Evolutionary conservation across 192 early-diverging fungal genomes (phyloP).

Genomic region (Coemansia sp.): DNA sequence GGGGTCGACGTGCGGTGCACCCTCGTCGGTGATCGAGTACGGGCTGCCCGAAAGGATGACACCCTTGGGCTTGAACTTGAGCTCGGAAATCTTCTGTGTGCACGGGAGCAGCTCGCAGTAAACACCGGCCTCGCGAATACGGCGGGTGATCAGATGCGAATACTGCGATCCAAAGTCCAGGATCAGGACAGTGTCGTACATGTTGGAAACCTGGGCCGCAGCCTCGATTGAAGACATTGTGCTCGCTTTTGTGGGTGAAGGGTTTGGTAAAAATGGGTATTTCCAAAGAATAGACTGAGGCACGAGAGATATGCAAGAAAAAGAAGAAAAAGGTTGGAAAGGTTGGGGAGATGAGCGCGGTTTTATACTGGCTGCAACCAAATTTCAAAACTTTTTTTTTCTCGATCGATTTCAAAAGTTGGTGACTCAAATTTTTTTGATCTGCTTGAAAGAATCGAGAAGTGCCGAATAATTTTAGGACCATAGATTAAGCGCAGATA

Average conservation of each 20-base stretch:
- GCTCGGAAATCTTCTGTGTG: slow-evolving; percentile 89
- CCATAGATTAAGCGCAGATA: no score
- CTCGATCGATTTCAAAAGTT: background rate
- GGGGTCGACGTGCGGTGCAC: slow-evolving; percentile 91
- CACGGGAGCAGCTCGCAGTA: slow-evolving; percentile 99
- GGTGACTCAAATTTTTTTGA: background rate
- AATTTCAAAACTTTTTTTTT: slow-evolving; percentile 4
- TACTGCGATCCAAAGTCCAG: slow-evolving; percentile 99
- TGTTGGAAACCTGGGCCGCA: slow-evolving; percentile 64
- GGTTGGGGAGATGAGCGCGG: background rate
- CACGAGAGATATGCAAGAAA: slow-evolving; percentile 6
- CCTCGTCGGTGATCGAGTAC: slow-evolving; percentile 94
- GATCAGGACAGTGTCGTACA: slow-evolving; percentile 96
- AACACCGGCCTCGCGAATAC: slow-evolving; percentile 94
- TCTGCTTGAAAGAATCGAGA: no score
- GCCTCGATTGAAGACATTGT: slow-evolving; percentile 35
- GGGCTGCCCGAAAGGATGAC: slow-evolving; percentile 95
- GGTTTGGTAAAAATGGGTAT: background rate
- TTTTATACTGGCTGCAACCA: background rate
- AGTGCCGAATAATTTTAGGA: no score
- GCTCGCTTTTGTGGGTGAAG: background rate
- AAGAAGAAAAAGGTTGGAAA: background rate
- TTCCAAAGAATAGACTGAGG: slow-evolving; percentile 1
- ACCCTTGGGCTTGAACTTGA: slow-evolving; percentile 94
- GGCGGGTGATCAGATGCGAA: slow-evolving; percentile 95